These are phyloP conservation scores for Chaetomiaceae sp. DNA, from an alignment of 2,329 filamentous ascomycete species.

Conservation along the genomic window DNA sequence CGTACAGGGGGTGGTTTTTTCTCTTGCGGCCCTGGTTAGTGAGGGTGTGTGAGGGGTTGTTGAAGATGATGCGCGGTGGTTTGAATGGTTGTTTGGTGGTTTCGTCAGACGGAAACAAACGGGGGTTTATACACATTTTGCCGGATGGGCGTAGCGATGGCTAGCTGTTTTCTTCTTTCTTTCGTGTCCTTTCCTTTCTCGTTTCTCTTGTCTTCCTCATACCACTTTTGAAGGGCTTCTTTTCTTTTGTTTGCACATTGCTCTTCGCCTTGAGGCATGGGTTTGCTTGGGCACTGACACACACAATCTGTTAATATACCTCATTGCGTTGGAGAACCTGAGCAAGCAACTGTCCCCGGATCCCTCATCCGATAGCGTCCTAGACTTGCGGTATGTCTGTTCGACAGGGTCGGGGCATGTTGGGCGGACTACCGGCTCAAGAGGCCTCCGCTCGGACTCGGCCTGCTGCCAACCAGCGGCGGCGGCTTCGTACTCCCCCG, in stretches of 20 bases:
- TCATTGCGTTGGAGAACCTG: not conserved
- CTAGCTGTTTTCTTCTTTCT: slow-evolving; percentile 6
- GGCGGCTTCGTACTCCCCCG: too few species aligned
- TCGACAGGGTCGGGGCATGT: too few species aligned
- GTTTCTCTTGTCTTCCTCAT: not conserved
- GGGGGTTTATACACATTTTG: not conserved
- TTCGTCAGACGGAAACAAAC: not conserved
- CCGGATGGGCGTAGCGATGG: not conserved
- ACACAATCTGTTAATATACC: slow-evolving; percentile 18
- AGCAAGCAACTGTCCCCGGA: not conserved
- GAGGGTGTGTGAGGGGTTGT: not conserved
- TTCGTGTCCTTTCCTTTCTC: not conserved
- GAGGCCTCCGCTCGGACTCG: not conserved
- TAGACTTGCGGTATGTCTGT: too few species aligned
- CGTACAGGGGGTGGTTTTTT: not conserved
- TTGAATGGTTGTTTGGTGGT: not conserved
- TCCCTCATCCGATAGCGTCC: not conserved
- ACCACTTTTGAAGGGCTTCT: not conserved
- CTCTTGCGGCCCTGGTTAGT: too few species aligned
- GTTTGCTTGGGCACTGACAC: slow-evolving; percentile 10
- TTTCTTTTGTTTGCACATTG: not conserved
- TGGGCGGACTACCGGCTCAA: not conserved
- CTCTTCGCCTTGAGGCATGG: slow-evolving; percentile 1
- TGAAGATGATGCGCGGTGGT: too few species aligned
- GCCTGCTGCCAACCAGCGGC: not conserved